Conservation (phyloP, 2,329 filamentous ascomycete species). For the Penicillium thymicola region DNA sequence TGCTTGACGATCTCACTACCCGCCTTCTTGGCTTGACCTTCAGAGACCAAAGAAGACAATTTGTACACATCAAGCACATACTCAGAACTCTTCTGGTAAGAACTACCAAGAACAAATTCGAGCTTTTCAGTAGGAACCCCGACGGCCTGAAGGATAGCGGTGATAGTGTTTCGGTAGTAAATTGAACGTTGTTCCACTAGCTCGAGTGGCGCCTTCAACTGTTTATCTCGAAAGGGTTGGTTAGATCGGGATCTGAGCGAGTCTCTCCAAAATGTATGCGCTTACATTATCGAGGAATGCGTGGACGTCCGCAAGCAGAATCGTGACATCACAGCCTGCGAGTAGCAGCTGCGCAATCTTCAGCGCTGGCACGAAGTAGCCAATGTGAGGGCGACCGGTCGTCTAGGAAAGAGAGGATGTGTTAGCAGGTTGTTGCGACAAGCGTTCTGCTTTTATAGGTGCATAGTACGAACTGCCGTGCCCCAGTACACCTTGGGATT, state of each 20-base stretch:
- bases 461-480: constrained; percentile 31
- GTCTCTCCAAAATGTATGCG: neutral
- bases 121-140: constrained; percentile 76
- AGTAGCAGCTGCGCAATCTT: constrained; percentile 86
- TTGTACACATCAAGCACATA: constrained; percentile 91
- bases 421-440: neutral
- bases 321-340: constrained; percentile 76
- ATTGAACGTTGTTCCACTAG: constrained; percentile 76
- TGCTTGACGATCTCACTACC: constrained; percentile 96
- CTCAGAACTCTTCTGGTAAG: constrained; percentile 64
- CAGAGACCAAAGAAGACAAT: constrained; percentile 55
- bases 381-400: constrained; percentile 54
- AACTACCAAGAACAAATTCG: constrained; percentile 78
- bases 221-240: neutral
- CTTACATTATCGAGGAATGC: constrained; percentile 44
- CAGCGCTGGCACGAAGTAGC: constrained; percentile 63
- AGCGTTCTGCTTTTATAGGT: too few relatives aligned
- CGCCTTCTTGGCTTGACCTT: constrained; percentile 83
- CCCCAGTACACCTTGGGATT: constrained; percentile 36
- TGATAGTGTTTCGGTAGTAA: constrained; percentile 80
- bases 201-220: constrained; percentile 75
- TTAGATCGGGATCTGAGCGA: neutral
- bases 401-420: constrained; percentile 41
- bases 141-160: constrained; percentile 69
- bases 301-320: constrained; percentile 68